Percentiles rank a stretch among this genome's conserved stretches.
Conservation (phyloP, 1,139 yeast species). For the Lodderomyces theae region DNA sequence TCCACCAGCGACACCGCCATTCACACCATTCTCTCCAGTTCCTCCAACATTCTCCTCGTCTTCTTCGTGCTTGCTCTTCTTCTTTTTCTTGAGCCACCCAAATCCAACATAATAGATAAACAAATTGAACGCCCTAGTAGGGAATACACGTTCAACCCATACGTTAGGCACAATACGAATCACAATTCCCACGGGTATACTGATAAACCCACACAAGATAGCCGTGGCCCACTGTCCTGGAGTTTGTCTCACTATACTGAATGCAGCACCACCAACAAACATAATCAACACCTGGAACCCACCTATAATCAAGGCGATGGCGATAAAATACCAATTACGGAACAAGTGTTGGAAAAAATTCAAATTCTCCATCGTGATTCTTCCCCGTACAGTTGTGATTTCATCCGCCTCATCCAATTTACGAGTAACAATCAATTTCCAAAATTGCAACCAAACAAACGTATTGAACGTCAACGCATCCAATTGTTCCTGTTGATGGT, state of each 20-base stretch:
- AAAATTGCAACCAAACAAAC: slow-evolving; percentile 96
- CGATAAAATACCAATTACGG: slow-evolving; percentile 78
- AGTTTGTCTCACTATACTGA: slow-evolving; percentile 74
- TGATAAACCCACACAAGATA: slow-evolving; percentile 73
- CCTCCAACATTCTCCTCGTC: slow-evolving; percentile 5
- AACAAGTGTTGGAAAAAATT: slow-evolving; percentile 80
- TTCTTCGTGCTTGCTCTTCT: slow-evolving; percentile 15
- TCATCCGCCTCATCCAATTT: slow-evolving; percentile 88
- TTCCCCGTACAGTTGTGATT: slow-evolving; percentile 50
- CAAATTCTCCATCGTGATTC: slow-evolving; percentile 60
- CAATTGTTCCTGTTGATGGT: slow-evolving; percentile 56
- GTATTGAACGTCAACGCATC: slow-evolving; percentile 90
- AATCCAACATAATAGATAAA: slow-evolving; percentile 49
- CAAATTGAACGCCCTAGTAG: slow-evolving; percentile 52
- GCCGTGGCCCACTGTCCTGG: slow-evolving; percentile 91
- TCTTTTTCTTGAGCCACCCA: slow-evolving; percentile 38
- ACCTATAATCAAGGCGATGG: slow-evolving; percentile 69
- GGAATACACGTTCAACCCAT: slow-evolving; percentile 70
- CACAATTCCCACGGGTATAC: slow-evolving; percentile 76
- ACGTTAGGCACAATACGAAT: slow-evolving; percentile 81
- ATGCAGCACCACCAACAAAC: slow-evolving; percentile 97
- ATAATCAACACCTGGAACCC: slow-evolving; percentile 84
- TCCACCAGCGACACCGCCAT: neutral
- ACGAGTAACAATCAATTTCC: slow-evolving; percentile 88
- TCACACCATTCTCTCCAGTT: neutral